Base-by-base conservation (phyloP, 2,329 filamentous ascomycete genomes). In the Phaeophleospora eucalypticola region DNA sequence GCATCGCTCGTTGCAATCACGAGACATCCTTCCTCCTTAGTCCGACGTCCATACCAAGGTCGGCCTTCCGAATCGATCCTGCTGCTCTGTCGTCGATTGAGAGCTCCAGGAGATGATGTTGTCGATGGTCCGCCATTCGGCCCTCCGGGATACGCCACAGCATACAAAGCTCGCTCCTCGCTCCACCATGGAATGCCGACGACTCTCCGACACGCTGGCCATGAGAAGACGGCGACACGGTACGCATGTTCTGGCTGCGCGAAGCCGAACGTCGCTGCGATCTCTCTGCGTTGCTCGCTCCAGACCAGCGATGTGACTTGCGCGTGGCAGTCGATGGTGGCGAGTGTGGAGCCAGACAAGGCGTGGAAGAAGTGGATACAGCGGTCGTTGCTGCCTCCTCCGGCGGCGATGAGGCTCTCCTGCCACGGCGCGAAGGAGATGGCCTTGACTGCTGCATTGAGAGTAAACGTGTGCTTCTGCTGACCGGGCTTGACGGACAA, bases 341-440 rank as follows among this genome's bases (percentile, higher is more conserved):
- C 90, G 21, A 98, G 78, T 48, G 83, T 83, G 2, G 88, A 82
- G 3, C 91, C 93, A 0, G 89, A 90, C 16, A 78, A 77, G 1
- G 88, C 86, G 67, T 97, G 90, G 68, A 86, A 96, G 72, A 98
- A 98, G 69, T 95, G 90, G 48, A 98, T 95, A 65, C 89, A 89
- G 59, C 89, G 88, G 70, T 98, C 91, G 61, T 94, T 95, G 37
- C 87, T 91, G 18, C 93, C 93, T 33, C 93, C 91, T 2, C 93
- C 89, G 1, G 91, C 94, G 12, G 93, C 93, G 33, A 98, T 70
- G 3, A 98, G 77, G 3, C 85, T 86, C 18, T 86, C 81, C 46
- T 91, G 86, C 91, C 90, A 98, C 0, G 93, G 91, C 53, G 91
- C 95, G 68, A 97, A 97, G 2, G 93, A 89, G 58, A 97, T 93